Evolutionary conservation across 2,329 filamentous ascomycete genomes (phyloP), one percentile per base, ranked within the genome.

Genomic region (Ophiostoma tasmaniense): DNA sequence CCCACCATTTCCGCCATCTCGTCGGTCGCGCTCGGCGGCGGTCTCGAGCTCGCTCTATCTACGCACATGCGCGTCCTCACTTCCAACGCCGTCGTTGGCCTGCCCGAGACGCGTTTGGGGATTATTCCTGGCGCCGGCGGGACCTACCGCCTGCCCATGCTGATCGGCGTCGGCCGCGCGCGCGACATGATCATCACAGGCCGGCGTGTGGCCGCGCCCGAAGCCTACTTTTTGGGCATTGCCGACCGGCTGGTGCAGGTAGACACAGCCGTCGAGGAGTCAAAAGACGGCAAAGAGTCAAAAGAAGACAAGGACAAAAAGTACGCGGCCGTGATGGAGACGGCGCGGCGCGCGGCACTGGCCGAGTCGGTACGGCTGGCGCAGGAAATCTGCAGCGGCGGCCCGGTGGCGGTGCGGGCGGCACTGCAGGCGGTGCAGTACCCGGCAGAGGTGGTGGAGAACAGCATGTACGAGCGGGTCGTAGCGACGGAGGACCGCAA

Each of bases 61-160:
- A 96, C 94, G 1, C 89, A 95, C 78, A 88, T 99, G 79, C 92
- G 95, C 73, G 89, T 99, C 67, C 89, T 98, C 73, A 86, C 89
- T 39, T 92, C 91, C 52, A 90, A 89, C 42, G 90, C 92, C 20
- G 81, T 84, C 30, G 87, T 99, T 68, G 93, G 88, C 0, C 86
- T 98, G 5, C 95, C 95, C 1, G 95, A 99, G 78, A 98, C 95
- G 1, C 85, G 93, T 2, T 85, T 99, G 2, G 95, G 90, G 69
- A 99, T 99, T 77, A 90, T 99, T 73, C 95, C 95, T 2, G 95
- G 95, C 70, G 95, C 94, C 1, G 95, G 95, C 61, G 95, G 94
- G 71, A 98, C 94, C 0, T 92, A 92, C 78, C 89, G 95, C 11
- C 87, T 99, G 0, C 92, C 93, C 1, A 85, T 84, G 10, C 80